Percentiles rank a stretch among this genome's conserved stretches.
phyloP scores from a whole-genome alignment of 73 alveolate species.

The Stentor roeselii region DNA sequence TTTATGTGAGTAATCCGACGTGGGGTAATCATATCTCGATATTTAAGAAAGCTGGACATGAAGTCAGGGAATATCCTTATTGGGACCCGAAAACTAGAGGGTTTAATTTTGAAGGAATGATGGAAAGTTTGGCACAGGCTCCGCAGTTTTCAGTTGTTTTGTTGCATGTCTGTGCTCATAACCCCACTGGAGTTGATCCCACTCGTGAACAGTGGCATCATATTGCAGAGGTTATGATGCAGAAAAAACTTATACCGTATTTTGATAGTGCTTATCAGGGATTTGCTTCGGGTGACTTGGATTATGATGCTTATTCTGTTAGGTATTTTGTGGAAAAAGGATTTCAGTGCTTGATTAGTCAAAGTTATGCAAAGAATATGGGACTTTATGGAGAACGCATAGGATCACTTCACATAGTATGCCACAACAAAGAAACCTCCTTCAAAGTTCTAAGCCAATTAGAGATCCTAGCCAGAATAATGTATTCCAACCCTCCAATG shows the following conservation, averaged over 20 bases:
- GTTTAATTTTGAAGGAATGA: constrained; percentile 86
- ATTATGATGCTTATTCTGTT: constrained; percentile 89
- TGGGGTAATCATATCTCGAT: constrained; percentile 93
- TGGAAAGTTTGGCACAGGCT: constrained; percentile 60
- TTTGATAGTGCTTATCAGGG: constrained; percentile 98
- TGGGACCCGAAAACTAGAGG: constrained; percentile 80
- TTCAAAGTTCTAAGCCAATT: constrained; percentile 69
- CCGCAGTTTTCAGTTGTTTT: constrained; percentile 77
- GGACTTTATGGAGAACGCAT: constrained; percentile 97
- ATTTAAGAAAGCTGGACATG: constrained; percentile 70
- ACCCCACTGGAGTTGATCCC: constrained; percentile 98
- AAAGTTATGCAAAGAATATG: constrained; percentile 94
- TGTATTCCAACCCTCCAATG: constrained; percentile 94
- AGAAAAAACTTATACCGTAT: constrained; percentile 85
- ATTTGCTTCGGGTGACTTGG: constrained; percentile 92
- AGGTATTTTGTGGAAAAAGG: constrained; percentile 86
- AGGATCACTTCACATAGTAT: constrained; percentile 88
- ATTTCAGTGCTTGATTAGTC: constrained; percentile 81
- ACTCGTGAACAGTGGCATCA: constrained; percentile 84
- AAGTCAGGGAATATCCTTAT: constrained; percentile 81
- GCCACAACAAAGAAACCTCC: constrained; percentile 80
- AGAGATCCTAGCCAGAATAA: constrained; percentile 77
- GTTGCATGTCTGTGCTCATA: constrained; percentile 97
- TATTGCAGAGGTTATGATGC: constrained; percentile 63
- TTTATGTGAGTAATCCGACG: constrained; percentile 85